Evolutionary conservation across 2,329 filamentous ascomycete genomes (phyloP), one percentile per base, ranked within the genome.

Genomic region (Huntiella omanensis): DNA sequence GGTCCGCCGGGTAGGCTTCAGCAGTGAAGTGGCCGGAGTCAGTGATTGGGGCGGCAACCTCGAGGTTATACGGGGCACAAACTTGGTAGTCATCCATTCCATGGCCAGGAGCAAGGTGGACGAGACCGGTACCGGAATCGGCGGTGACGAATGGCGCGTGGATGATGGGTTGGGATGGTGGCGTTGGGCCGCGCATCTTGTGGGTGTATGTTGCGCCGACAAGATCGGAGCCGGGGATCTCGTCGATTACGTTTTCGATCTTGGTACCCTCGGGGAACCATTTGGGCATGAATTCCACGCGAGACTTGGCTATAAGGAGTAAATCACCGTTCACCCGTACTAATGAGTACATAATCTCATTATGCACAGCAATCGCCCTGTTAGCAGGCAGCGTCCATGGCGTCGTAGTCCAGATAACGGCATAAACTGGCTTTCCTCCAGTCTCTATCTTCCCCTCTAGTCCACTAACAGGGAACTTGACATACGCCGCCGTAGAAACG

Each of bases 341-440:
- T 15, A 93, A 61, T 3, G 69, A 68, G 58, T 96, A 98, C 38
- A 75, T 66, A 50, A 96, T 63, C 35, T 83, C 75, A 5, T 73
- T 65, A 54, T 85, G 77, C 33, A 96, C 71, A 2, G 85, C 87
- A 58, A 98, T 86, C 0, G 84, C 87, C 57, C 76, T 77, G 59
- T 98, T 98, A 2, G 88, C 87, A 0, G 91, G 88, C 4, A 98
- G 66, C 0, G 91, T 98, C 91, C 91, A 98, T 0, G 91, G 91
- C 1, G 91, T 98, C 0, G 91, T 98, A 2, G 91, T 98, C 91
- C 91, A 98, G 44, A 96, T 83, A n/a, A 91, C 71, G n/a, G 82
- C 84, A 58, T 71, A 80, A 8, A 95, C 57, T 4, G 67, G 63
- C 3, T 68, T 67, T 43, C 60, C 58, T 5, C 58, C 59, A 15